These are phyloP conservation scores for Talaromyces islandicus DNA, from an alignment of 2,329 filamentous ascomycete species.

Conservation along the genomic window DNA sequence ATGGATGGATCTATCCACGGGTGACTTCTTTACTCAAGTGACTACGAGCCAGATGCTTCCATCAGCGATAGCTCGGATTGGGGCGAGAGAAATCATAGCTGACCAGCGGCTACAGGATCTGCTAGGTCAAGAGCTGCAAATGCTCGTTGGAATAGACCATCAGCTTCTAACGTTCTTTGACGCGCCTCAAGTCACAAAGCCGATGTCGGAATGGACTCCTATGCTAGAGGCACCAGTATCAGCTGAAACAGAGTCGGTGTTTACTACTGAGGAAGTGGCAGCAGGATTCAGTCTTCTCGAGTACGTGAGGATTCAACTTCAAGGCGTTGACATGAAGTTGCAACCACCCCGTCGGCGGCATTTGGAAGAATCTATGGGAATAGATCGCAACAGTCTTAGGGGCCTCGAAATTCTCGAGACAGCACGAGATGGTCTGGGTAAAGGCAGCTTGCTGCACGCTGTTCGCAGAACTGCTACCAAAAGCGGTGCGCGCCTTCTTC, in stretches of 20 bases:
- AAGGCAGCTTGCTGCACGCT: conserved; percentile 85
- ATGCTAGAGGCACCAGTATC: conserved; percentile 72
- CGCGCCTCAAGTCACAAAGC: conserved; percentile 37
- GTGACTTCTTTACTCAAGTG: conserved; percentile 82
- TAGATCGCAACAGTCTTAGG: conserved; percentile 86
- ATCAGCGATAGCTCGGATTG: conserved; percentile 76
- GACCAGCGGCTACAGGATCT: conserved; percentile 56
- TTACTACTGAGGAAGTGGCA: conserved; percentile 63
- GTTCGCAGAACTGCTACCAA: conserved; percentile 85
- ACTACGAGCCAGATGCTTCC: conserved; percentile 65
- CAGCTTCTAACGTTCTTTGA: conserved; percentile 69
- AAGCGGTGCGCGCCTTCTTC: conserved; percentile 77
- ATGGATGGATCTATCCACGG: conserved; percentile 93
- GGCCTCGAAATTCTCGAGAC: conserved; percentile 86
- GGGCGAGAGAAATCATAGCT: conserved; percentile 77
- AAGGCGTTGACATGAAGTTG: conserved; percentile 71
- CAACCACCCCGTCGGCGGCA: conserved; percentile 74
- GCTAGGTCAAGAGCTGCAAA: conserved; percentile 57
- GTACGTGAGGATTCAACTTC: conserved; percentile 75
- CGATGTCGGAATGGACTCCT: conserved; percentile 61
- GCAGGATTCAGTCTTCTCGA: conserved; percentile 77
- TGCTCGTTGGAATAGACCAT: conserved; percentile 67
- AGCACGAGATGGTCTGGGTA: conserved; percentile 68
- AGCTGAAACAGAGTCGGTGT: conserved; percentile 46
- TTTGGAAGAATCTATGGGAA: conserved; percentile 72